A percentile compares a stretch with the other conserved stretches of the same genome.
phyloP scores from a whole-genome alignment of 495 filamentous ascomycete genomes.

The Lasiosphaeria ovina region DNA sequence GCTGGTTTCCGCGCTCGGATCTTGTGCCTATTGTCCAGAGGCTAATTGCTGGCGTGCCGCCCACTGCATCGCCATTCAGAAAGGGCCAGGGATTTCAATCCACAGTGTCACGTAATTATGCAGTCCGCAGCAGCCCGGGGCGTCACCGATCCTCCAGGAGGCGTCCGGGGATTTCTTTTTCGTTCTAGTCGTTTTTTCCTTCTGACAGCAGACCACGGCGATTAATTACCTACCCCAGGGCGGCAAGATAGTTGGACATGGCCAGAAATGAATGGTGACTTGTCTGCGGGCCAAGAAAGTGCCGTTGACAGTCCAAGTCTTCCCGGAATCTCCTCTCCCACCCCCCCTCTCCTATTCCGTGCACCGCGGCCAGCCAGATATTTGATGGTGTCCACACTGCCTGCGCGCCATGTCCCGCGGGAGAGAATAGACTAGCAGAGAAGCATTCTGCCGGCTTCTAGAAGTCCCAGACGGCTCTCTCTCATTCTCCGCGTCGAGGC shows the following conservation, averaged over 20 bases:
- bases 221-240: too few species aligned
- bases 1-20: conserved; percentile 9
- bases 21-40: conserved; percentile 8
- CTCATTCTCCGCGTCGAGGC: not conserved
- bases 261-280: not conserved
- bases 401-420: not conserved
- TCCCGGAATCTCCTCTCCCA: not conserved
- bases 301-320: not conserved
- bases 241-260: not conserved
- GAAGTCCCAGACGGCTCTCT: conserved; percentile 6
- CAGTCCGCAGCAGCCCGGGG: too few species aligned
- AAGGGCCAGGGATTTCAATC: not conserved
- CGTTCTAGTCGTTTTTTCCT: too few species aligned
- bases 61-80: not conserved
- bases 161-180: too few species aligned
- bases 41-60: conserved; percentile 3
- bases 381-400: not conserved
- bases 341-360: not conserved
- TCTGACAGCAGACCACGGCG: too few species aligned
- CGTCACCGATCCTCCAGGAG: too few species aligned
- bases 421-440: not conserved
- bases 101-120: too few species aligned
- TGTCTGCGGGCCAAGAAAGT: not conserved
- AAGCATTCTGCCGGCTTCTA: conserved; percentile 16
- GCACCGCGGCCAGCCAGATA: not conserved